Percentiles rank a stretch among this genome's conserved stretches.
phyloP scores from a whole-genome alignment of 2,329 filamentous ascomycete genomes.

The Fusarium pilosicola region DNA sequence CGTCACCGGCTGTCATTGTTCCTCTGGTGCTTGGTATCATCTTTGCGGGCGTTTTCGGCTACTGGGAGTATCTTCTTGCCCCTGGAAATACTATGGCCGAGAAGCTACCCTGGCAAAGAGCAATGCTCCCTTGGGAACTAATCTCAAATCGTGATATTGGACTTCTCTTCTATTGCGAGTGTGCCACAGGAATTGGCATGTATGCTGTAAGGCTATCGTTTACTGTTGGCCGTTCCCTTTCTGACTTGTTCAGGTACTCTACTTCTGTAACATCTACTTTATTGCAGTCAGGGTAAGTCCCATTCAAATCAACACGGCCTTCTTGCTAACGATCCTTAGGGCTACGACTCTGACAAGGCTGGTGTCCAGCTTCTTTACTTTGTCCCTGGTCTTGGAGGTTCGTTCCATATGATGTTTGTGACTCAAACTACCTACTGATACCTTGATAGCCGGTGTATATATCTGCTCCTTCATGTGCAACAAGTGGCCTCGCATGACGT shows the following conservation, averaged over 20 bases:
- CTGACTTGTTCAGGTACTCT: slow-evolving; percentile 63
- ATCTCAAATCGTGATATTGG: slow-evolving; percentile 66
- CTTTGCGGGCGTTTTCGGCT: slow-evolving; percentile 54
- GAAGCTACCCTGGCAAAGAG: slow-evolving; percentile 62
- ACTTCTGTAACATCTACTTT: slow-evolving; percentile 77
- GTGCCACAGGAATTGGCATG: slow-evolving; percentile 66
- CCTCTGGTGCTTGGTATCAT: slow-evolving; percentile 59
- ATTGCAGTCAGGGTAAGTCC: slow-evolving; percentile 60
- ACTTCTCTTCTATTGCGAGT: slow-evolving; percentile 71
- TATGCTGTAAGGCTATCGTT: slow-evolving; percentile 51
- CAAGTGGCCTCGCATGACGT: slow-evolving; percentile 69
- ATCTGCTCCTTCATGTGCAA: slow-evolving; percentile 69
- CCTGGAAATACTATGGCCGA: slow-evolving; percentile 58
- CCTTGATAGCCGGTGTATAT: slow-evolving; percentile 60
- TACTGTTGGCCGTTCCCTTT: slow-evolving; percentile 35
- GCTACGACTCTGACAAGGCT: slow-evolving; percentile 59
- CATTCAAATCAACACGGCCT: too few relatives aligned
- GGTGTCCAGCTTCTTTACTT: slow-evolving; percentile 71
- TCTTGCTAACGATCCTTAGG: slow-evolving; percentile 45
- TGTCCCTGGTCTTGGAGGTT: slow-evolving; percentile 69
- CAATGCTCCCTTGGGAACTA: slow-evolving; percentile 73
- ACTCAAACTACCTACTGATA: background rate
- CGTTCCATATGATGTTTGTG: background rate
- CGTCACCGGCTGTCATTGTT: slow-evolving; percentile 58
- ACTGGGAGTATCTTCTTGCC: slow-evolving; percentile 65